Base-by-base conservation (phyloP, 2,329 filamentous ascomycete species). In the Aspergillus neoniger region DNA sequence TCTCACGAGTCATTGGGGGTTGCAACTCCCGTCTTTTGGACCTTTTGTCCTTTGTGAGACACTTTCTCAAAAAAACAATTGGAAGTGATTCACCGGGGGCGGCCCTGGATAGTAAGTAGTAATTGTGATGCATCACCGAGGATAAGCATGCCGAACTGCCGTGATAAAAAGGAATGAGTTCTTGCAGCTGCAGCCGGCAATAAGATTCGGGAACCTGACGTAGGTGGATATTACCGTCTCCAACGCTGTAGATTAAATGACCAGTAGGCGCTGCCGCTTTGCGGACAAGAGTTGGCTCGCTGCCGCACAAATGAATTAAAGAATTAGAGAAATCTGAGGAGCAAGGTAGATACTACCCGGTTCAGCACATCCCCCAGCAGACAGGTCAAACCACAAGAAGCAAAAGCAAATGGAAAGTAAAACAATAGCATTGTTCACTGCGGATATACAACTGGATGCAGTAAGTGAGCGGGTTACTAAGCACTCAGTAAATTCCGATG, bases 141-240 rank as follows among this genome's bases (percentile, higher is more conserved):
- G n/a, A 19, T 43, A 10, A 19, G 41, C 41, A 5, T 43, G 12
- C 47, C 47, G 47, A 50, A 30, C 25, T 30, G 47, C 28, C 28
- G 47, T 50, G 3, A 25, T 8, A 17, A 30, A 17, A 30, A 6
- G 25, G 28, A 30, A 32, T 28, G 23, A 7, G 15, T 17, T 32
- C 47, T 9, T 21, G 38, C 19, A 55, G 25, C 30, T 47, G 25
- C 15, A 32, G 43, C 8, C 39, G 19, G 53, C n/a, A 30, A 12
- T 47, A 43, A 47, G 53, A 55, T 36, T 47, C 53, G 21, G 53
- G 39, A 32, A 55, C 30, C 30, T 55, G 53, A 47, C 53, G 53
- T 38, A 47, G 30, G 52, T 55, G 52, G 52, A 55, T 32, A 21
- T 12, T 44, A 55, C n/a, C 17, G 28, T 55, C 38, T 15, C 41